Percentiles rank a stretch among this genome's conserved stretches.
These are phyloP conservation scores for Talaromyces stipitatus DNA, from an alignment of 495 filamentous ascomycete genomes.

Conservation along the genomic window DNA sequence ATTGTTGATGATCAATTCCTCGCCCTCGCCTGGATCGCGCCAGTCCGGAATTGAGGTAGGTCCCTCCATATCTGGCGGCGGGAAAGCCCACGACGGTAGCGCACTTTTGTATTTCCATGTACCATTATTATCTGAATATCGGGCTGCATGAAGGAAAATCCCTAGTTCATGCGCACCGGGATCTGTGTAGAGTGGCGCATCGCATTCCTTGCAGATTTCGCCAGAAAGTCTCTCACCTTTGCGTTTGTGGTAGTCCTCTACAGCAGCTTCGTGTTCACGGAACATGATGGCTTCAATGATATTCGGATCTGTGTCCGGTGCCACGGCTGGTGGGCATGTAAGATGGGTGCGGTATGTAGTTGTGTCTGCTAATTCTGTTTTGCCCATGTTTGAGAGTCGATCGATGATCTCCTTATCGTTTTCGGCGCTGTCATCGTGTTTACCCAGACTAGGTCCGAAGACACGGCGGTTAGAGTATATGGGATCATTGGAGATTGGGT, in stretches of 20 bases:
- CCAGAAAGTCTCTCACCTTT: conserved; percentile 93
- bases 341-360: conserved; percentile 62
- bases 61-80: conserved; percentile 55
- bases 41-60: conserved; percentile 46
- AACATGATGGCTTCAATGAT: conserved; percentile 36
- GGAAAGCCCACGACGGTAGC: conserved; percentile 79
- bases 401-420: conserved; percentile 85
- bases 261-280: conserved; percentile 71
- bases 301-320: conserved; percentile 29
- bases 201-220: conserved; percentile 67
- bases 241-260: conserved; percentile 73
- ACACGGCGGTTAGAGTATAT: conserved; percentile 93
- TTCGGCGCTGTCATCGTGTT: conserved; percentile 56
- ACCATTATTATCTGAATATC: conserved; percentile 75
- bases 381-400: conserved; percentile 82
- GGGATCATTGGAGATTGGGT: conserved; percentile 93
- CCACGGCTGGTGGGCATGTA: conserved; percentile 33
- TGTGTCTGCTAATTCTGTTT: conserved; percentile 80
- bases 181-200: conserved; percentile 85
- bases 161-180: conserved; percentile 83
- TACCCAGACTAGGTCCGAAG: conserved; percentile 74
- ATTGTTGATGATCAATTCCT: conserved; percentile 30
- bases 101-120: conserved; percentile 81
- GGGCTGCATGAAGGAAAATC: conserved; percentile 85
- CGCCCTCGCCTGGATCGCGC: conserved; percentile 23